phyloP scores from a whole-genome alignment of 495 filamentous ascomycete genomes.

The Rostrohypoxylon terebratum region DNA sequence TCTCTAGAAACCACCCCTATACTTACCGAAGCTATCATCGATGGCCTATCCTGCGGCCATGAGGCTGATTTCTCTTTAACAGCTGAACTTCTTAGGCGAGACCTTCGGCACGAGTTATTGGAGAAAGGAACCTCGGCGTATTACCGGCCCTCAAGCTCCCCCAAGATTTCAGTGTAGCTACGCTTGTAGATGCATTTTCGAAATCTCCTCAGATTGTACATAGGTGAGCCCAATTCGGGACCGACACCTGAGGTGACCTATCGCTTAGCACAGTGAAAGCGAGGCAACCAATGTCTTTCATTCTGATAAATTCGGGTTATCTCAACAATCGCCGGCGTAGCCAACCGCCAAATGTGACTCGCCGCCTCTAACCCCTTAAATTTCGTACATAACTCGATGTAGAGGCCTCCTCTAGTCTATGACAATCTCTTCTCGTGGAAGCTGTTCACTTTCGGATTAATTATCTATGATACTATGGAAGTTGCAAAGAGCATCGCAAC shows the following conservation, averaged over 20 bases:
- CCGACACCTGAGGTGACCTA: conserved; percentile 2
- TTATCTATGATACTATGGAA: background rate
- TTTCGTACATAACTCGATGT: background rate
- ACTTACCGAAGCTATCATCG: conserved; percentile 4
- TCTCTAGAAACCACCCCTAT: conserved; percentile 13
- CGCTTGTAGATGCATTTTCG: background rate
- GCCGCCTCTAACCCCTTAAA: background rate
- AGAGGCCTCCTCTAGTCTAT: background rate
- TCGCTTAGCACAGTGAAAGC: conserved; percentile 2
- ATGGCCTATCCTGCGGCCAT: conserved; percentile 9
- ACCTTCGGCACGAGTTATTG: background rate
- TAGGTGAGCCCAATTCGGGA: background rate
- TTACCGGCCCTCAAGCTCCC: background rate
- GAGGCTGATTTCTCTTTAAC: conserved; percentile 4
- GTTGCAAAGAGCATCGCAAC: background rate
- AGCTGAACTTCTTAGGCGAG: background rate
- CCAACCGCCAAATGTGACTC: conserved; percentile 13
- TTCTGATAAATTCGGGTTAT: background rate
- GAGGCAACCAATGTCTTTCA: conserved; percentile 1
- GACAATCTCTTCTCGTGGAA: background rate
- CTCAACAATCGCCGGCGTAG: conserved; percentile 1
- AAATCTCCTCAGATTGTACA: background rate
- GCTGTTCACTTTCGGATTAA: background rate
- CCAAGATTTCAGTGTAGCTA: background rate
- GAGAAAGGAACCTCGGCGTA: background rate